phyloP scores from a whole-genome alignment of 139 green algal species.

The Auxenochlorella pyrenoidosa region DNA sequence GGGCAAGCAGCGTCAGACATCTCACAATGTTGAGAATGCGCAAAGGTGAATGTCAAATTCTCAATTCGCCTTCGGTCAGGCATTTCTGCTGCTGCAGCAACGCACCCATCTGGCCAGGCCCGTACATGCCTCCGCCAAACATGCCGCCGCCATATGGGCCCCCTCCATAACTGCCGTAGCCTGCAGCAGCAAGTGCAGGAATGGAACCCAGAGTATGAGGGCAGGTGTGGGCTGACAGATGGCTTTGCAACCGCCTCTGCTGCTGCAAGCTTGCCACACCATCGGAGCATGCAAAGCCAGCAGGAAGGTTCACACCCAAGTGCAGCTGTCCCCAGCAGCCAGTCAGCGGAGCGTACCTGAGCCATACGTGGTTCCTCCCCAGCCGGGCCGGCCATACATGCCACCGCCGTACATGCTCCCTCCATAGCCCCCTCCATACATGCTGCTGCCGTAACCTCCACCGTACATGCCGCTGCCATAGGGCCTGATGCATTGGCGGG shows the following conservation, averaged over 20 bases:
- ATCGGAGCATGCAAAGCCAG: too few species aligned
- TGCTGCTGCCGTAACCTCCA: conserved; percentile 18
- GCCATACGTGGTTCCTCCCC: conserved; percentile 55
- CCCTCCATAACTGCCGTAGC: conserved; percentile 11
- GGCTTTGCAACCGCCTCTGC: not conserved
- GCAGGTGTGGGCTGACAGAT: not conserved
- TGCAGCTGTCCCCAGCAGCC: too few species aligned
- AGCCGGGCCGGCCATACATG: conserved; percentile 55
- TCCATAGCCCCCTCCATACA: conserved; percentile 29
- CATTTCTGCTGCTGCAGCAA: not conserved
- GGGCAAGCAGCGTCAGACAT: not conserved
- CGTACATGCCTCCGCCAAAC: conserved; percentile 58
- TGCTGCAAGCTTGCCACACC: conserved; percentile 40
- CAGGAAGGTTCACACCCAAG: too few species aligned
- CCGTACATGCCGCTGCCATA: conserved; percentile 16
- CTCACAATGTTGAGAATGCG: not conserved
- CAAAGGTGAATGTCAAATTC: not conserved
- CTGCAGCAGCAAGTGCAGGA: not conserved
- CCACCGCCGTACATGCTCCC: conserved; percentile 2
- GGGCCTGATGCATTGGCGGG: conserved; percentile 7
- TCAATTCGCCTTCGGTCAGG: too few species aligned
- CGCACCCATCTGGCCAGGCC: conserved; percentile 22
- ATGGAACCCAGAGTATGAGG: not conserved
- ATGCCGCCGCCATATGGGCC: conserved; percentile 41
- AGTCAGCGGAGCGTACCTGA: conserved; percentile 14